Percentiles rank a stretch among this genome's conserved stretches.
Conservation (phyloP, 2,329 filamentous ascomycete species). For the Elsinoe perseae region DNA sequence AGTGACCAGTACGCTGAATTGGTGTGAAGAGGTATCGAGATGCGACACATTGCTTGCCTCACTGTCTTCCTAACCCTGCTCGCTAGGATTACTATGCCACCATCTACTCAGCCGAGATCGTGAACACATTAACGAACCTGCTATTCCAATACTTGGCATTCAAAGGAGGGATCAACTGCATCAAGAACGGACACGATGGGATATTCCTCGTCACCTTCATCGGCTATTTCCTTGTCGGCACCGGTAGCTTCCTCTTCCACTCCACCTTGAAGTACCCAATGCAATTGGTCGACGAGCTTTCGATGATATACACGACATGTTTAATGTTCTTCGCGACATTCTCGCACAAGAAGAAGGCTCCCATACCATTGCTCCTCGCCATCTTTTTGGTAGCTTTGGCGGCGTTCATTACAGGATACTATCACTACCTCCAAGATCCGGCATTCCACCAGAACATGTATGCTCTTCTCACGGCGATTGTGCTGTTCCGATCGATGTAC, state of each 20-base stretch:
- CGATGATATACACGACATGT: constrained; percentile 65
- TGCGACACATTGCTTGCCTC: neutral
- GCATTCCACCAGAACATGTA: constrained; percentile 77
- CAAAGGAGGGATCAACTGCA: constrained; percentile 66
- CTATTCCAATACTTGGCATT: constrained; percentile 72
- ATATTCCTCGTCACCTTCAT: constrained; percentile 64
- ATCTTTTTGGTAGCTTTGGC: constrained; percentile 46
- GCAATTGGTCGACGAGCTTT: constrained; percentile 63
- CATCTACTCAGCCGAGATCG: constrained; percentile 65
- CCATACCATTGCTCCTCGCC: constrained; percentile 49
- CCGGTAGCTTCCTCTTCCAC: constrained; percentile 57
- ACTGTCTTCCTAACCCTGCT: neutral
- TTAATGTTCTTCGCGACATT: constrained; percentile 68
- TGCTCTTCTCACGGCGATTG: constrained; percentile 59
- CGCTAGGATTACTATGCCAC: constrained; percentile 67
- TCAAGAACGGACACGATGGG: constrained; percentile 61
- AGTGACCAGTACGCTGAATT: constrained; percentile 66
- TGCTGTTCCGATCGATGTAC: constrained; percentile 66
- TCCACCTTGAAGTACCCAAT: constrained; percentile 60
- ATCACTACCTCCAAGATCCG: constrained; percentile 75
- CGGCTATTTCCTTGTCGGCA: constrained; percentile 55
- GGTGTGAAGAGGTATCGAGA: constrained; percentile 63
- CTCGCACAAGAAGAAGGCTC: constrained; percentile 54
- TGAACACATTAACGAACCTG: constrained; percentile 74
- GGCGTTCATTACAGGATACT: constrained; percentile 67